Evolutionary conservation across 345 rosid species (phyloP).

Genomic region (Diplotaxis tenuifolia): DNA sequence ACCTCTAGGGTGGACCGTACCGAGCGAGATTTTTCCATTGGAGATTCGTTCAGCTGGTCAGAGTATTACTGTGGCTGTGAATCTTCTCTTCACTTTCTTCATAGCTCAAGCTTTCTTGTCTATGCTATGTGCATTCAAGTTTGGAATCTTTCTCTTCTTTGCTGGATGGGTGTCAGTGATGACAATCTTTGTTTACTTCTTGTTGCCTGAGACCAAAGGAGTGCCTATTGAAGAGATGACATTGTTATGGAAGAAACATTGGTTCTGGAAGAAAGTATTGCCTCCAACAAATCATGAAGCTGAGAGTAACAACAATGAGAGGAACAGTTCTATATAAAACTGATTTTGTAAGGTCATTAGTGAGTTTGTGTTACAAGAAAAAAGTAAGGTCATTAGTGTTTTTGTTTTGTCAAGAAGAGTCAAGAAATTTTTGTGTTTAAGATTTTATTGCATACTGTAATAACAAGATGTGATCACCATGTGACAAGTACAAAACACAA

Average conservation of each 20-base stretch:
- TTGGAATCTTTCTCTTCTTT: slow-evolving; percentile 88
- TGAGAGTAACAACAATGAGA: slow-evolving; percentile 26
- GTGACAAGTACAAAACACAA: not conserved
- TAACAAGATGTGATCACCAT: not conserved
- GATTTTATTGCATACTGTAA: not conserved
- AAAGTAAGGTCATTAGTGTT: not conserved
- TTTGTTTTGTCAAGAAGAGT: not conserved
- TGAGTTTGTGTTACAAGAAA: not conserved
- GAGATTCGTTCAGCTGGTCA: slow-evolving; percentile 94
- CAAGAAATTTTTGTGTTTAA: not conserved
- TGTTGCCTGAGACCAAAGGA: slow-evolving; percentile 93
- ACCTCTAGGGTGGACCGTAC: slow-evolving; percentile 90
- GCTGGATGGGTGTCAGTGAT: slow-evolving; percentile 71
- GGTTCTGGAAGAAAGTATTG: slow-evolving; percentile 83
- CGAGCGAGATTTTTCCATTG: slow-evolving; percentile 87
- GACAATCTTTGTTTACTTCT: slow-evolving; percentile 68
- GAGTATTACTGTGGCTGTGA: slow-evolving; percentile 87
- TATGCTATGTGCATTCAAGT: slow-evolving; percentile 75
- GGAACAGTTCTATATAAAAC: not conserved
- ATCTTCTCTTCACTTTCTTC: slow-evolving; percentile 77
- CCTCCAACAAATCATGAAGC: slow-evolving; percentile 39
- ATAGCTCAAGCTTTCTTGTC: slow-evolving; percentile 76
- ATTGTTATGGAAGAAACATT: slow-evolving; percentile 79
- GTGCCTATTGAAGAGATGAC: slow-evolving; percentile 93
- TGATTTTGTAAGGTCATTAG: not conserved